Evolutionary conservation across 1,284 basidiomycete species (phyloP).

Genomic region (Pseudomicrostroma phylloplanum): DNA sequence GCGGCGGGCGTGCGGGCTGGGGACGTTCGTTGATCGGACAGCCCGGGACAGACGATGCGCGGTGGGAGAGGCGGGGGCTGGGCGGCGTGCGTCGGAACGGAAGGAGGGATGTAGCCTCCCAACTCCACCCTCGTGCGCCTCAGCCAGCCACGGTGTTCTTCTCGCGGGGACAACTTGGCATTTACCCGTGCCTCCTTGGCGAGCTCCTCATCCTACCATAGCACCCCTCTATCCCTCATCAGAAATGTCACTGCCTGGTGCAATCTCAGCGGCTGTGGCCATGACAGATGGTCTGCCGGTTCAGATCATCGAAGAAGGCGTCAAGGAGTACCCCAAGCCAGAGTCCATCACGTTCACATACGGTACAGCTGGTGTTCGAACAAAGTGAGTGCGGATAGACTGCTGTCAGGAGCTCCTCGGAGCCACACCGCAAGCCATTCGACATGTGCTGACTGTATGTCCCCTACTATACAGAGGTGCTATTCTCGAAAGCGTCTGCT

Average conservation of each 20-base stretch:
- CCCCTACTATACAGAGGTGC: slow-evolving; percentile 54
- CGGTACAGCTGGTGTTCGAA: slow-evolving; percentile 92
- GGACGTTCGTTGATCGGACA: too few relatives aligned
- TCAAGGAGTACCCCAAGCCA: slow-evolving; percentile 53
- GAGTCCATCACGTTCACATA: slow-evolving; percentile 63
- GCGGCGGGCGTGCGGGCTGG: too few relatives aligned
- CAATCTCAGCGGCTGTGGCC: slow-evolving; percentile 27
- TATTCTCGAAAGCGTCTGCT: slow-evolving; percentile 83
- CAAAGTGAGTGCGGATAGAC: slow-evolving; percentile 55
- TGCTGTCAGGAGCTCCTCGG: slow-evolving; percentile 1
- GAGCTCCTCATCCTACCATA: not conserved
- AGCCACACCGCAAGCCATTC: not conserved
- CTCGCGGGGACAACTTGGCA: not conserved
- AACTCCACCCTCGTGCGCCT: too few relatives aligned
- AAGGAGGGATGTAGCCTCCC: too few relatives aligned
- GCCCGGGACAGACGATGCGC: too few relatives aligned
- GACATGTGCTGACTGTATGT: not conserved
- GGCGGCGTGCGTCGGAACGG: too few relatives aligned
- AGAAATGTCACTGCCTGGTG: slow-evolving; percentile 27
- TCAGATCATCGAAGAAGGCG: slow-evolving; percentile 30
- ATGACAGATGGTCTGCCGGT: slow-evolving; percentile 27
- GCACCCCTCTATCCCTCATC: not conserved
- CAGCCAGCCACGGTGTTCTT: too few relatives aligned
- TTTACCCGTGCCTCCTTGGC: not conserved
- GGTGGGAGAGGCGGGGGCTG: too few relatives aligned